Conservation (phyloP, 352 stramenopile genomes). For the Phytopythium oedochilum region DNA sequence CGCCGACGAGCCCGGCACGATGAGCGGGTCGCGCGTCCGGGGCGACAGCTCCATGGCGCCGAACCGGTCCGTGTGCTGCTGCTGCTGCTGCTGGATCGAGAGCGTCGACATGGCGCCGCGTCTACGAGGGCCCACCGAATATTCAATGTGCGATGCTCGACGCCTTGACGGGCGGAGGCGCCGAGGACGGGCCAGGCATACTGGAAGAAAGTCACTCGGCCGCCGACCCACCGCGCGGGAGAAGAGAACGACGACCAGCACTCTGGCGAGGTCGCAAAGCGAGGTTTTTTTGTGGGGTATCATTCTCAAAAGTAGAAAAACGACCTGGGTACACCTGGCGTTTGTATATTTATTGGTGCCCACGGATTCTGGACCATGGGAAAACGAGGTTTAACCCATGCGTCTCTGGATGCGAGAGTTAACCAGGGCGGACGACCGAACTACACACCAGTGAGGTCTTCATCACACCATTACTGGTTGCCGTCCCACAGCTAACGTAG, state of each 20-base stretch:
- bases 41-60: constrained; percentile 53
- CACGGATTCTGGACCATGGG: not conserved
- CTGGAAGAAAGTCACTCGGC: not conserved
- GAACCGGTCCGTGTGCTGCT: constrained; percentile 20
- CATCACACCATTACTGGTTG: too few species aligned
- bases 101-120: not conserved
- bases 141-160: not conserved
- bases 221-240: not conserved
- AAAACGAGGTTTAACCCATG: not conserved
- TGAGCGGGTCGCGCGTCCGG: constrained; percentile 45
- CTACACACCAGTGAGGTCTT: too few species aligned
- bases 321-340: not conserved
- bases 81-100: constrained; percentile 4
- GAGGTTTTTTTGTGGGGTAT: not conserved
- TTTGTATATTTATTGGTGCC: not conserved
- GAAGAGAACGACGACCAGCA: not conserved
- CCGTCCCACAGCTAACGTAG: too few species aligned
- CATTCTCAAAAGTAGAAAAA: not conserved
- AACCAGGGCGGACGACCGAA: too few species aligned
- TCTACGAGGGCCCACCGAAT: too few species aligned
- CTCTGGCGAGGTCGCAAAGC: not conserved
- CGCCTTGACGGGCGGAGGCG: not conserved
- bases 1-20: constrained; percentile 46
- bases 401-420: too few species aligned
- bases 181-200: not conserved